Evolutionary conservation across 495 filamentous ascomycete genomes (phyloP), one percentile per base, ranked within the genome.

Genomic region (Neurospora sp.): DNA sequence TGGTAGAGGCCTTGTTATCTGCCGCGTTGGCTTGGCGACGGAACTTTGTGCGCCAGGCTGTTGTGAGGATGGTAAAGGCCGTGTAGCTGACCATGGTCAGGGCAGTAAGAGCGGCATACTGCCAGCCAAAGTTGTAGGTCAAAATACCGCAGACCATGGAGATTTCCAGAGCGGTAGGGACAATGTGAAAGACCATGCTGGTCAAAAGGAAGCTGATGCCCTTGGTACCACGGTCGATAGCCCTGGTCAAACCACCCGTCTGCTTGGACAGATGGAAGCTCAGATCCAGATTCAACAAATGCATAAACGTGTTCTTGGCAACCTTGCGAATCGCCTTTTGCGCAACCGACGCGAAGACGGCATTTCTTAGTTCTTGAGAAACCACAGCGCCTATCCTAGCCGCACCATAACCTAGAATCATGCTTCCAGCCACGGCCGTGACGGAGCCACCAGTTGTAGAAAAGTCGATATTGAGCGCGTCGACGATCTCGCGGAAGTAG

Each of bases 131-230:
- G 81, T 98, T 94, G 80, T 95, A 98, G 9, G 95, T 97, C 85
- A 96, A 76, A 69, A 86, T 97, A 71, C 96, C 94, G 79, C 96
- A 99, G 2, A 99, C 96, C 84, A 99, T 92, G 61, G 89, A 88
- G 69, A 99, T 98, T 81, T 99, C 96, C 69, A 99, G 81, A 0
- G 94, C 93, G 0, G 96, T 98, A 0, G 96, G 96, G 18, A 98
- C 87, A 53, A 99, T 92, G 78, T 98, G 96, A 78, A 99, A 98
- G 42, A 99, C 94, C 96, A 99, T 98, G 45, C 94, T 97, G 9
- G 93, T 97, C 71, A 98, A 85, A 72, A 98, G 81, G 79, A 98
- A 99, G 81, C 94, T 97, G 78, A 99, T 99, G 38, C 96, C 96
- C 81, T 98, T 98, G 3, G 96, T 98, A 74, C 96, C 96, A 73